A percentile compares a stretch with the other conserved stretches of the same genome.
Evolutionary conservation across 1,139 yeast species (phyloP).

Genomic region (Wickerhamomyces sp.): DNA sequence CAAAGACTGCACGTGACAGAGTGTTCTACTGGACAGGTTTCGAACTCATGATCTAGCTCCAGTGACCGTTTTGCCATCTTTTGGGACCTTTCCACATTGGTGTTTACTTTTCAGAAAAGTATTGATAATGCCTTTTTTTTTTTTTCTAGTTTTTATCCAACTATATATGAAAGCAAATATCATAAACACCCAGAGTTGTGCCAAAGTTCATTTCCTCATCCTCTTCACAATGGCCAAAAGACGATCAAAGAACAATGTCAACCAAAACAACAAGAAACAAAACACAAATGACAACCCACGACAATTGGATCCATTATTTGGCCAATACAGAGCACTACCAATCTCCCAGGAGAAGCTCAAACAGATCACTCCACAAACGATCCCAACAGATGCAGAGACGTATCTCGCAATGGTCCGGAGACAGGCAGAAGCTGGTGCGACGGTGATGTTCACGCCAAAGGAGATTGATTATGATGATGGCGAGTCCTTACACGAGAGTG

Average conservation of each 20-base stretch:
- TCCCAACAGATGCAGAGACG: constrained; percentile 22
- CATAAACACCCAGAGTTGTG: no score
- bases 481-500: not conserved
- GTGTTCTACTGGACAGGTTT: no score
- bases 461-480: constrained; percentile 10
- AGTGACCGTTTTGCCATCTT: no score
- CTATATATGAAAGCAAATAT: no score
- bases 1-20: not conserved
- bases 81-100: no score
- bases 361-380: constrained; percentile 12
- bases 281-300: constrained; percentile 3
- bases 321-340: constrained; percentile 21
- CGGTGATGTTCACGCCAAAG: constrained; percentile 17
- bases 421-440: constrained; percentile 18
- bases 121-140: no score
- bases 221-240: not conserved
- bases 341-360: constrained; percentile 12
- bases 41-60: no score
- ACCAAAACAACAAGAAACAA: constrained; percentile 1
- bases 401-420: constrained; percentile 23
- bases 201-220: no score
- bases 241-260: not conserved
- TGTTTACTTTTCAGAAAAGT: no score
- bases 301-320: constrained; percentile 17
- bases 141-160: no score